Evolutionary conservation across 2,329 filamentous ascomycete species (phyloP), one percentile per base, ranked within the genome.

Genomic region (Paramyrothecium sp.): DNA sequence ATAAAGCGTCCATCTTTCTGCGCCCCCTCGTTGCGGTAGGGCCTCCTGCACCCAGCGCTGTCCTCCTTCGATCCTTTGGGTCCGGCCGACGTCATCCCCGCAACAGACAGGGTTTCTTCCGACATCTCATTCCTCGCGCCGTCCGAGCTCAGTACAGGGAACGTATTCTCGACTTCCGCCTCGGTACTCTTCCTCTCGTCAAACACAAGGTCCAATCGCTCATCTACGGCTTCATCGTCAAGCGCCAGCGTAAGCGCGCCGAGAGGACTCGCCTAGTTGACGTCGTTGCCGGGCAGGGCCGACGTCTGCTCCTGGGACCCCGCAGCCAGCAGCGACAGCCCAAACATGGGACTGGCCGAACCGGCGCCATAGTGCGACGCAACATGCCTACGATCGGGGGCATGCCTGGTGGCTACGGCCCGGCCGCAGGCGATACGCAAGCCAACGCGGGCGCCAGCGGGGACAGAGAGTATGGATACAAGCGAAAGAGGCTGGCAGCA

Each of bases 401-500:
- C 48, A 56, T 60, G 34, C 63, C 62, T 56, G 61, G 63, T 54
- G 65, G 65, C 56, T 69, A 75, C 66, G 60, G 69, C 49, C 63
- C 65, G 21, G 59, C 61, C 46, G 53, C 60, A 7, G 63, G 69
- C 63, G 57, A 72, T 53, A 30, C 26, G 10, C 26, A 30, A 30
- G 61, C 65, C 5, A 56, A 59, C 23, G 60, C 66, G 46, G 66
- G 67, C 58, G 58, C 61, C 34, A 59, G 58, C 5, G 65, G 66
- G 41, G 58, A 72, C 41, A 74, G 78, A 19, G 84, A 92, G 74
- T 81, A 84, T 38, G 92, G 92, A 1, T 82, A 86, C n/a, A 80
- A 91, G 62, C 82, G 94, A 65, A 89, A 83, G 73, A 96, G 89
- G 78, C 77, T 97, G 48, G 91, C 89, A 3, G 83, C 82, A 48